phyloP scores from a whole-genome alignment of 441 rosid species.

The Populus trichocarpa region DNA sequence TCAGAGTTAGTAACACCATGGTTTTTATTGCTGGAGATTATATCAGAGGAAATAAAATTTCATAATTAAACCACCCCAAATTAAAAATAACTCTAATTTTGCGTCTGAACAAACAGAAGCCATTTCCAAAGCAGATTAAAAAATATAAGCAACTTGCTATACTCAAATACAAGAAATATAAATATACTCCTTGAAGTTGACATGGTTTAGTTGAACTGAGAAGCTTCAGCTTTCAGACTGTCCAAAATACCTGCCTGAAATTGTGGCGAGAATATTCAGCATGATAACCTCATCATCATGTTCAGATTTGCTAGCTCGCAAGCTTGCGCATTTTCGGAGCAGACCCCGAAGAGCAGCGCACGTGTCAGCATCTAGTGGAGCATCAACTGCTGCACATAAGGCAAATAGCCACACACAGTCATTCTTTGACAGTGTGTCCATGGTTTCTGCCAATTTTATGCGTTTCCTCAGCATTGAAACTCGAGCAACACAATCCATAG shows the following conservation, averaged over 20 bases:
- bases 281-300: slow-evolving; percentile 68
- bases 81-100: too few relatives aligned
- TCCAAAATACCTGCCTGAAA: slow-evolving; percentile 72
- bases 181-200: background rate
- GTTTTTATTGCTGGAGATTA: background rate
- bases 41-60: too few relatives aligned
- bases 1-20: too few relatives aligned
- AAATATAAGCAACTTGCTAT: background rate
- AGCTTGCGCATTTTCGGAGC: slow-evolving; percentile 71
- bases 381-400: slow-evolving; percentile 67
- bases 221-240: slow-evolving; percentile 46
- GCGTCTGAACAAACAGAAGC: background rate
- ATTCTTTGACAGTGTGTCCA: slow-evolving; percentile 31
- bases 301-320: slow-evolving; percentile 57
- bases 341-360: slow-evolving; percentile 63
- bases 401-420: slow-evolving; percentile 73
- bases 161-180: background rate
- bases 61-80: background rate
- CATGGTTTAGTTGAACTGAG: background rate
- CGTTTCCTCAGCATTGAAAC: slow-evolving; percentile 63
- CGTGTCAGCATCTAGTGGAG: slow-evolving; percentile 66
- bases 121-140: background rate
- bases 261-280: slow-evolving; percentile 72
- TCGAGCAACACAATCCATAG: slow-evolving; percentile 67
- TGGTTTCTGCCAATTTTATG: slow-evolving; percentile 45